Evolutionary conservation across 345 rosid species (phyloP), one percentile per base, ranked within the genome.

Genomic region (Gossypium herbaceum): DNA sequence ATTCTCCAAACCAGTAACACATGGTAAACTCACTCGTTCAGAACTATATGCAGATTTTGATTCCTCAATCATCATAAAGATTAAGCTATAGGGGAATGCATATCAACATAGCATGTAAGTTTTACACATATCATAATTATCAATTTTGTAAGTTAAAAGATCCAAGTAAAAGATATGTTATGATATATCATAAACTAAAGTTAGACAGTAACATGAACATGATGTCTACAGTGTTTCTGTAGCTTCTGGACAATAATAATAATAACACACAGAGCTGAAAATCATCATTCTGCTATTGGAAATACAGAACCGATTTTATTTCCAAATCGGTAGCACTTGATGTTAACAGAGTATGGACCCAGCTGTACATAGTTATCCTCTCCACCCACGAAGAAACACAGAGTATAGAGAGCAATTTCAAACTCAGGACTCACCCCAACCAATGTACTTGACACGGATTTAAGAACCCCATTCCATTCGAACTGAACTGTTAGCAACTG

Each of bases 401-500:
- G 80, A 1, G 98, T 92, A 71, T 94, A 92, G 45, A 92, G 87
- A 13, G 97, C 98, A 34, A 92, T 62, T 84, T 94, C 97, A 48
- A 92, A 91, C 89, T 94, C 97, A 4, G 97, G 94, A 84, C 94
- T 92, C 56, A 88, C 94, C 29, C 98, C 97, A 3, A 94, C 75
- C 72, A 94, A 75, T 0, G 89, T 91, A 84, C 88, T 91, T 24
- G 98, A 91, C 2, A 94, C 96, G n/a, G 97, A 88, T 82, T 94
- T 94, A 6, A 89, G 91, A 76, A 92, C 74, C 10, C 97, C 97
- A 70, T 94, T 92, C 98, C 97, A 94, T 75, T 92, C 92, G 52
- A 94, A 94, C 79, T 94, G 98, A 81, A 88, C 75, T 0, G 90
- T 91, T 2, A 94, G 90, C 82, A 94, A 80, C 85, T 94, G 95